Evolutionary conservation across 1,284 basidiomycete species (phyloP).

Genomic region (Leccinum griseonigrum): DNA sequence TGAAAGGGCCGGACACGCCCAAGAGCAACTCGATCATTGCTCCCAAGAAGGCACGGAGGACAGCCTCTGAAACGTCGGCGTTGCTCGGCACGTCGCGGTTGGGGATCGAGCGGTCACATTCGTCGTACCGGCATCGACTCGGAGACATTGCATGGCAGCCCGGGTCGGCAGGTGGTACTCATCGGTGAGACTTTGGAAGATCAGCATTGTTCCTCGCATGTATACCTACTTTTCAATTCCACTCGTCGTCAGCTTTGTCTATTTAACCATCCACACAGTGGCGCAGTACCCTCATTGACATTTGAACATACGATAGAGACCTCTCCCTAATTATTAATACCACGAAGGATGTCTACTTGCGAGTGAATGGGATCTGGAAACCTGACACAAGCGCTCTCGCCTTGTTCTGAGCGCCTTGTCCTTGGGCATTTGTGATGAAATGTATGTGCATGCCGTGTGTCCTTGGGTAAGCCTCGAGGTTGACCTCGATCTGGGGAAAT

Average conservation of each 20-base stretch:
- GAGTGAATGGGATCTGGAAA: constrained; percentile 82
- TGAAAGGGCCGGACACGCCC: constrained; percentile 37
- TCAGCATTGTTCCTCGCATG: background rate
- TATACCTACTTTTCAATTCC: constrained; percentile 15
- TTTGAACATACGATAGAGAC: constrained; percentile 25
- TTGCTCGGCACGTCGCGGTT: constrained; percentile 25
- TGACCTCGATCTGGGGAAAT: constrained; percentile 95
- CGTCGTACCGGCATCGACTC: constrained; percentile 42
- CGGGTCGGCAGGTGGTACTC: constrained; percentile 12
- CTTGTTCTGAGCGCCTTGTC: constrained; percentile 82
- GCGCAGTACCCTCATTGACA: constrained; percentile 18
- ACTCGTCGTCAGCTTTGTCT: constrained; percentile 11
- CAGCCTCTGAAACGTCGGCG: constrained; percentile 65
- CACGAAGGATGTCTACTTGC: constrained; percentile 31
- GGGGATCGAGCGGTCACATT: constrained; percentile 28
- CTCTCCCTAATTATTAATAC: constrained; percentile 24
- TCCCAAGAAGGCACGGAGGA: constrained; percentile 61
- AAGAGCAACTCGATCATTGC: constrained; percentile 51
- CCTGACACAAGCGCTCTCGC: constrained; percentile 84
- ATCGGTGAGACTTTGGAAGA: constrained; percentile 15
- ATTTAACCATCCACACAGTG: constrained; percentile 18
- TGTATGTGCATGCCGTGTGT: constrained; percentile 89
- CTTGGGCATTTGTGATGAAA: constrained; percentile 83
- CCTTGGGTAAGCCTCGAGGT: constrained; percentile 83
- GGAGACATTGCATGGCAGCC: constrained; percentile 53